Evolutionary conservation across 345 rosid genomes (phyloP), one percentile per base, ranked within the genome.

Genomic region (Eucalyptus fibrosa): DNA sequence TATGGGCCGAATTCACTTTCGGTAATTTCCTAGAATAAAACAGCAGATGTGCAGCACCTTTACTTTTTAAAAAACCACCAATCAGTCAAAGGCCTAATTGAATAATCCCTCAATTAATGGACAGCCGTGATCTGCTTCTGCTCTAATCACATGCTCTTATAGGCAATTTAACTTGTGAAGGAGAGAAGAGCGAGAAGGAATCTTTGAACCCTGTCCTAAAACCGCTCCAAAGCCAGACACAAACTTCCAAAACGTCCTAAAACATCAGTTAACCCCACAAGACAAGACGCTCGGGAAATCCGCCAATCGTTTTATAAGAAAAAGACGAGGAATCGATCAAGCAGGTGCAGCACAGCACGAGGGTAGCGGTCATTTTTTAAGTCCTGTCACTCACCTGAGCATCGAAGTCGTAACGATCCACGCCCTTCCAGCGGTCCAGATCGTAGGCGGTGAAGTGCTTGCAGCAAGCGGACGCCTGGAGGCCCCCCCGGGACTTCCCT

Each of bases 361-460:
- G 37, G 37, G 34, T 9, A 10, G 44, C 24, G 82, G 44, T 72
- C 82, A 18, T 17, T 4, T 34, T 69, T 53, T 53, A 1, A 12
- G 69, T 62, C 69, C 44, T 5, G 47, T 34, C 55, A 40, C 45
- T 87, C 67, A 77, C 99, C 90, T 90, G 92, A 82, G 99, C 99
- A 92, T 96, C 95, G 49, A 95, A 97, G 88, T 91, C 94, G 89
- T 93, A 95, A 16, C 99, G 96, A 88, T 92, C 94, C 44, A 92
- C 44, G 56, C 95, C 97, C 90, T 95, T 95, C 99, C 99, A 96
- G 26, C 93, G 92, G 65, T 97, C 99, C 94, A 96, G 91, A 94
- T 97, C 99, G 86, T 97, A 97, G 65, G 99, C 99, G 3, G 98
- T 96, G 86, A 96, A 96, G 92, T 97, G 99, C 92, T 96, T 97